Conservation (phyloP, 208 protist genomes). For the Endotrypanum monterogeii region DNA sequence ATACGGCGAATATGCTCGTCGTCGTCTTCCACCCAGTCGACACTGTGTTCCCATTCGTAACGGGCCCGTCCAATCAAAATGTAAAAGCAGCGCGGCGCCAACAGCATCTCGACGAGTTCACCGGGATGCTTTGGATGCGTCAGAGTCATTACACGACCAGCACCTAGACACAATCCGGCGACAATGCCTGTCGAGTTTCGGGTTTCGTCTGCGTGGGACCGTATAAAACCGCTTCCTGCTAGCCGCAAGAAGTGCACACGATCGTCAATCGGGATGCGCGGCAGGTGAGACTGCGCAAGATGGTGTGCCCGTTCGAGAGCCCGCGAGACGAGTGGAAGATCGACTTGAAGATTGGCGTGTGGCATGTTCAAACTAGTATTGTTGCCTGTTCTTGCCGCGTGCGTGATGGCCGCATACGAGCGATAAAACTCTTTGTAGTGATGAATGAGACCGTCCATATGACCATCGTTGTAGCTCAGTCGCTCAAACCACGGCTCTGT, state of each 20-base stretch:
- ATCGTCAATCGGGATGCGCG: conserved; percentile 79
- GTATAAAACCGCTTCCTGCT: conserved; percentile 81
- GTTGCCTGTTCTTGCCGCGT: conserved; percentile 15
- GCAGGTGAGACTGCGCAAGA: conserved; percentile 53
- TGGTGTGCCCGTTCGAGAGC: conserved; percentile 47
- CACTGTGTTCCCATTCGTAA: conserved; percentile 86
- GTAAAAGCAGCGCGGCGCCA: conserved; percentile 80
- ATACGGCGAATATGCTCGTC: conserved; percentile 77
- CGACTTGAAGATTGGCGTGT: conserved; percentile 24
- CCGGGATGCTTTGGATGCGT: conserved; percentile 70
- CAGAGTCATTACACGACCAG: conserved; percentile 81
- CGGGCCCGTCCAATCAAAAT: conserved; percentile 67
- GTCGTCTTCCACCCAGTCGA: conserved; percentile 79
- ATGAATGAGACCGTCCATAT: conserved; percentile 83
- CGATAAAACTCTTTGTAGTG: conserved; percentile 92
- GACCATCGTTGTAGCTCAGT: conserved; percentile 69
- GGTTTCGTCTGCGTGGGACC: conserved; percentile 75
- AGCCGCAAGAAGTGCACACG: conserved; percentile 83
- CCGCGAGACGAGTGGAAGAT: conserved; percentile 33
- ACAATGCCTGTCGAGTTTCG: conserved; percentile 87
- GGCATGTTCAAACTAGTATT: conserved; percentile 23
- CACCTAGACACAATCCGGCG: conserved; percentile 64
- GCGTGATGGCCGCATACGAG: conserved; percentile 56
- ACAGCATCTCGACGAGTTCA: conserved; percentile 71
- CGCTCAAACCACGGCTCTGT: conserved; percentile 75